Conservation (phyloP, 352 stramenopile species). For the Pythium apleroticum region DNA sequence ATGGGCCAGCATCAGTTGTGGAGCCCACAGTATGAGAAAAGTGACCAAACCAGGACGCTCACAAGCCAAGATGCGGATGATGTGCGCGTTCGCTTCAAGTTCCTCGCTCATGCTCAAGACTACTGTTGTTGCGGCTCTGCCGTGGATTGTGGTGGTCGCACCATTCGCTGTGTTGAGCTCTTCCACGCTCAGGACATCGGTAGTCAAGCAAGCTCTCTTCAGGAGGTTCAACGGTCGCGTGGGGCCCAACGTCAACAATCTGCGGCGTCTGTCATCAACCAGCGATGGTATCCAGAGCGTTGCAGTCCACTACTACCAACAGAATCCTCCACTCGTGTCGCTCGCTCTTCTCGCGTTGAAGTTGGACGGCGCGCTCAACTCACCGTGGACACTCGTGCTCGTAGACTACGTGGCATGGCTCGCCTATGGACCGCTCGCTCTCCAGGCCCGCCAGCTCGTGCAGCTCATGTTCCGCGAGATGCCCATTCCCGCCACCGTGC, state of each 20-base stretch:
- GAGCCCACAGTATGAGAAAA: neutral
- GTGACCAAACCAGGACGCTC: neutral
- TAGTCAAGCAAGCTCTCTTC: neutral
- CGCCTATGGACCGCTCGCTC: conserved; percentile 10
- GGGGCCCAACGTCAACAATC: neutral
- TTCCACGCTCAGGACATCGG: neutral
- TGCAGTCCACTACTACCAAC: conserved; percentile 11
- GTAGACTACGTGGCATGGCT: conserved; percentile 23
- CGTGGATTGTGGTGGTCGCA: conserved; percentile 5
- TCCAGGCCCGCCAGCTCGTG: conserved; percentile 15
- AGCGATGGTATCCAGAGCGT: neutral
- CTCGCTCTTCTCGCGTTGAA: conserved; percentile 15
- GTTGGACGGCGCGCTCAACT: conserved; percentile 6
- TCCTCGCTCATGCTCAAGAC: conserved; percentile 7
- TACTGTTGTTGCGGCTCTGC: neutral
- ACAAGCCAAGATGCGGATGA: neutral
- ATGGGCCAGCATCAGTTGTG: neutral
- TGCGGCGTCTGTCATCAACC: conserved; percentile 1
- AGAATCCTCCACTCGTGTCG: conserved; percentile 13
- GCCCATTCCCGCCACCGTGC: conserved; percentile 23
- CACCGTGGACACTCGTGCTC: conserved; percentile 8
- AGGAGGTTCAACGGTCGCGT: neutral
- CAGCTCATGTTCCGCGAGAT: conserved; percentile 28
- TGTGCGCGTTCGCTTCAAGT: conserved; percentile 6
- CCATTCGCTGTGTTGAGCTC: neutral